Base-by-base conservation (phyloP, 176 grass and related monocot genomes). In the Bolboschoenus planiculmis region DNA sequence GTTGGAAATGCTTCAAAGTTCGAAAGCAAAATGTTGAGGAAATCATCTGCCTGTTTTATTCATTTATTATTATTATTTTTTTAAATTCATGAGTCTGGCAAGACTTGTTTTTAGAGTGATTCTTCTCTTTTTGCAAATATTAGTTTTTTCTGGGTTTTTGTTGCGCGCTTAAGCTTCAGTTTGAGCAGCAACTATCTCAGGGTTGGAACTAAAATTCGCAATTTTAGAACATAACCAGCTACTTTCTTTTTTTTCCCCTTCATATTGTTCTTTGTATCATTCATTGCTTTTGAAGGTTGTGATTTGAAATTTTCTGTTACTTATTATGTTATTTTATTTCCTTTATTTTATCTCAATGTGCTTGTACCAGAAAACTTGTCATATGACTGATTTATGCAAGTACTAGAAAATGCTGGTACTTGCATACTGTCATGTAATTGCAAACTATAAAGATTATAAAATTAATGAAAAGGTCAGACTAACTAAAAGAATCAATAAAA, bases 1-100 rank as follows among this genome's bases (percentile, higher is more conserved):
- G 46, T 85, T 93, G 20, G 70, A 79, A 54, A 58, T 77, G 72
- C 72, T 77, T 77, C 72, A 77, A 1, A 77, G 24, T 50, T 77
- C 72, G 0, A 77, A 77, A 51, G 72, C 72, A 47, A 77, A 77
- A 77, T 79, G 54, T 21, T 79, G 34, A 79, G 50, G 31, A 79
- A 79, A 34, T 79, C 9, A 57, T 34, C 3, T 55, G 7, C 34
- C 16, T 58, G 16, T 58, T 47, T 76, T 36, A 56, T 58, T 79
- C 31, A 27, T 57, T 79, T 79, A 29, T 79, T 79, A n/a, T 0
- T 56, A 9, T 1, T 51, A 54, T 15, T 74, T 76, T 79, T 73
- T 47, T 47, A 8, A 73, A 65, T 46, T 46, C 23, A 74, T 74
- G 68, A 47, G 0, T 74, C 18, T 74, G 23, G 68, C 42, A 74